Evolutionary conservation across 2,329 filamentous ascomycete species (phyloP).

Genomic region (Camptophora hylomeconis): DNA sequence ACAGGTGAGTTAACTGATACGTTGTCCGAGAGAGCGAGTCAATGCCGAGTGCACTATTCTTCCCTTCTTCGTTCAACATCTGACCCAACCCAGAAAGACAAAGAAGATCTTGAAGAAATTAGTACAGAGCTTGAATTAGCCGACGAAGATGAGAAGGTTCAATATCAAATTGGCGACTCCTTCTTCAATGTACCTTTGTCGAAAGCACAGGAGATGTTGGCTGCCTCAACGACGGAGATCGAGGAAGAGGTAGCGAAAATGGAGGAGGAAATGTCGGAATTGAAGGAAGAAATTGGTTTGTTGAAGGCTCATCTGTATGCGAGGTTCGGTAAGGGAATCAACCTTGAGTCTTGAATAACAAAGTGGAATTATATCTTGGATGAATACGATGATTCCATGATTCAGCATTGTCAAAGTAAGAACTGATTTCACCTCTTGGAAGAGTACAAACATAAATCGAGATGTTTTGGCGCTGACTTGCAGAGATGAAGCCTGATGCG

Average conservation of each 20-base stretch:
- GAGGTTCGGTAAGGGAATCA: slow-evolving; percentile 91
- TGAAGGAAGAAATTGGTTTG: slow-evolving; percentile 76
- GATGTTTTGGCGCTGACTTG: no score
- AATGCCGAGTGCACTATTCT: neutral
- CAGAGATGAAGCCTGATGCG: no score
- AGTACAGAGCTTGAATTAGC: slow-evolving; percentile 82
- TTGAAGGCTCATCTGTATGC: slow-evolving; percentile 90
- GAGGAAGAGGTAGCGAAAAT: slow-evolving; percentile 63
- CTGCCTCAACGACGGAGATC: slow-evolving; percentile 55
- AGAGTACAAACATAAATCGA: no score
- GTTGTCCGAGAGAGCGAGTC: neutral
- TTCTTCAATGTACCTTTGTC: slow-evolving; percentile 78
- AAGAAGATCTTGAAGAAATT: slow-evolving; percentile 92
- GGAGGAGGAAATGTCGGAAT: slow-evolving; percentile 60
- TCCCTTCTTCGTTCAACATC: neutral
- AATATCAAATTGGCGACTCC: slow-evolving; percentile 94
- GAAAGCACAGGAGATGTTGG: slow-evolving; percentile 77
- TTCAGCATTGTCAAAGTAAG: no score
- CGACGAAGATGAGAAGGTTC: slow-evolving; percentile 86
- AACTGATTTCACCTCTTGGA: no score
- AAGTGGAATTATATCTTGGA: no score
- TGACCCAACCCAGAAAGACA: slow-evolving; percentile 62
- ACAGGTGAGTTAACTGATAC: slow-evolving; percentile 43
- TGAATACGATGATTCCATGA: no score
- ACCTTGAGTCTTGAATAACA: slow-evolving; percentile 49